Base-by-base conservation (phyloP, 2,329 filamentous ascomycete genomes). In the Apiospora hydei region DNA sequence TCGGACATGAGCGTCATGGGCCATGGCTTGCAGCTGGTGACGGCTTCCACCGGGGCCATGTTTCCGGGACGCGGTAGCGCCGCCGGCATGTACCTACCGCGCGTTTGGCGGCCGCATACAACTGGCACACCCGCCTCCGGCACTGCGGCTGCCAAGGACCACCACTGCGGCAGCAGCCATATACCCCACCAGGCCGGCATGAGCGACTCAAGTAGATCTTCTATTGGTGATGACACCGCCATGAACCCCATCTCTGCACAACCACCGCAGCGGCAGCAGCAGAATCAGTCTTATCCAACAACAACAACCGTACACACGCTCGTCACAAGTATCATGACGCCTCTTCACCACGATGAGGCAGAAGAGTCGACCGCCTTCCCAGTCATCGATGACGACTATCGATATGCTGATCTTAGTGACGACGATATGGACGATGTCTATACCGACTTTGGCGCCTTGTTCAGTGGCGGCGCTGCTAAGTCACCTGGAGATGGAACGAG, bases 401-500 rank as follows among this genome's bases (percentile, higher is more conserved):
- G 82, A 44, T 87, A 87, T 53, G 77, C 75, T 11, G 81, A 83
- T 5, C 73, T 78, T 43, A 79, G 79, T 16, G 82, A 84, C 47
- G 84, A 86, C 49, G 86, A 87, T 47, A 77, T 83, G 44, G 87
- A 87, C 30, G 84, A 87, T 47, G 85, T 89, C 51, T 89, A 89
- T 73, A 86, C 86, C 16, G 87, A 89, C 73, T 89, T 89, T 72
- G 83, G 86, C 6, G 83, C 86, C 38, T 81, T 89, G 4, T 89
- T 89, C 73, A 84, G 84, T 3, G 81, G 77, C 80, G 77, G 16
- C 73, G 75, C 16, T 44, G 49, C 18, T 44, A 70, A 16, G 49
- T 75, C 76, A 5, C 72, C 74, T 1, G 76, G 76, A n/a, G 38
- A 71, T 3, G 71, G 81, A 1, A 78, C 76, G 0, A 75, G 72